Conservation (phyloP, 2,329 filamentous ascomycete genomes). For the Raffaelea ambrosiae region DNA sequence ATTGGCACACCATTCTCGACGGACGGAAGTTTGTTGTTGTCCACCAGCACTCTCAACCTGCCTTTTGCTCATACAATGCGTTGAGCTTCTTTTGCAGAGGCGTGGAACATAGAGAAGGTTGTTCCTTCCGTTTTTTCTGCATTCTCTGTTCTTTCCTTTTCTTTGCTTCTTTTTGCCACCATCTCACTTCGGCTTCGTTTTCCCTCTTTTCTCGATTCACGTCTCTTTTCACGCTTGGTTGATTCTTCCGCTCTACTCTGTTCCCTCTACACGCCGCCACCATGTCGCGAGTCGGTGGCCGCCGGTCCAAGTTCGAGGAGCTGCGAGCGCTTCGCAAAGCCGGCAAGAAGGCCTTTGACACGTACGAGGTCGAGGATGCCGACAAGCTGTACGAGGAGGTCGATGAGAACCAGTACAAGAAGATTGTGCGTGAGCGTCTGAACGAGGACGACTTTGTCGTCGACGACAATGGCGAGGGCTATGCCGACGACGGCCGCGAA, state of each 20-base stretch:
- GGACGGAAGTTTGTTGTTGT: background rate
- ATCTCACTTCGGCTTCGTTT: background rate
- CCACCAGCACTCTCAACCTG: background rate
- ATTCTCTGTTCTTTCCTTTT: background rate
- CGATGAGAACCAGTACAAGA: slow-evolving; percentile 95
- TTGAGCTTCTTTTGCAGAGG: background rate
- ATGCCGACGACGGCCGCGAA: slow-evolving; percentile 91
- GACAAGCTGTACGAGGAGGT: slow-evolving; percentile 89
- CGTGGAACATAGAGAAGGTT: background rate
- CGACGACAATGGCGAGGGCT: slow-evolving; percentile 95
- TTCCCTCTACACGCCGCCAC: slow-evolving; percentile 1
- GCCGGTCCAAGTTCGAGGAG: slow-evolving; percentile 59
- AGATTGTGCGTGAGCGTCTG: slow-evolving; percentile 79
- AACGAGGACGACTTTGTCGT: slow-evolving; percentile 97
- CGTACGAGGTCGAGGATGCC: slow-evolving; percentile 79
- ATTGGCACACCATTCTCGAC: background rate
- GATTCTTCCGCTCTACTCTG: background rate
- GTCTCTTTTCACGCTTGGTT: too few species aligned
- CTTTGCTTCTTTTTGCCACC: background rate
- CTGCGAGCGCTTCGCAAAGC: slow-evolving; percentile 75
- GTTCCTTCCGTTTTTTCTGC: background rate
- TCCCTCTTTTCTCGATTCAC: too few species aligned
- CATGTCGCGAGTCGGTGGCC: slow-evolving; percentile 30
- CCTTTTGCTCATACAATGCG: background rate
- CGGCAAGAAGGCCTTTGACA: slow-evolving; percentile 84